Evolutionary conservation across 495 filamentous ascomycete genomes (phyloP), one percentile per base, ranked within the genome.

Genomic region (Pyrenula massariospora): DNA sequence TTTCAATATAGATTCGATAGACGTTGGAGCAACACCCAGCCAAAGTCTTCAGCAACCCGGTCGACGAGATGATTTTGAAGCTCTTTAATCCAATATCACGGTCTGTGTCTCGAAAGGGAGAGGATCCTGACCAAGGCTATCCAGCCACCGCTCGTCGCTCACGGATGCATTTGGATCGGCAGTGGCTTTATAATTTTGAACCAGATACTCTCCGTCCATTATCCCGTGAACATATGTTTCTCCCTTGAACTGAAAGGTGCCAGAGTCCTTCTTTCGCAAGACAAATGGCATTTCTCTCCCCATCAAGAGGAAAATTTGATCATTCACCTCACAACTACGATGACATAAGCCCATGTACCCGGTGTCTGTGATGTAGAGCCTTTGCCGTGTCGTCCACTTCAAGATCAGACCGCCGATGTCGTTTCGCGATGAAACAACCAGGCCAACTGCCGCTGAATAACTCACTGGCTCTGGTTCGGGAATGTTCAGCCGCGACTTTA

Each of bases 191-290:
- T 11, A 48, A 11, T 48, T 48, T 11, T 48, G 11, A 19, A 48
- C 11, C 42, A 48, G 42, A 48, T 48, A 48, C 42, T 60, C 48
- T 12, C 56, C 56, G 47, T 60, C 51, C 56, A 60, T 58, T 11
- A 60, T 54, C 20, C 58, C 51, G 52, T 57, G 58, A 2, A 58
- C 31, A 57, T 59, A 59, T 19, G 53, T 56, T 25, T 59, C 58
- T 3, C 55, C 55, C 12, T 52, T 50, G 10, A 60, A 48, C 42
- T 57, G 56, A 52, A 53, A 55, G 10, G 12, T 25, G n/a, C 36
- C 51, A 12, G 47, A 19, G 25, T 1, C 22, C 2, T 19, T 15
- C 22, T 20, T 2, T n/a, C 57, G 54, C 23, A 60, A n/a, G 21
- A 60, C 56, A 47, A 60, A 60, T 19, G 58, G 56, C 3, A 60